Conservation (phyloP, 768 basidiomycete genomes). For the Cystobasidiopsis lactophilus region DNA sequence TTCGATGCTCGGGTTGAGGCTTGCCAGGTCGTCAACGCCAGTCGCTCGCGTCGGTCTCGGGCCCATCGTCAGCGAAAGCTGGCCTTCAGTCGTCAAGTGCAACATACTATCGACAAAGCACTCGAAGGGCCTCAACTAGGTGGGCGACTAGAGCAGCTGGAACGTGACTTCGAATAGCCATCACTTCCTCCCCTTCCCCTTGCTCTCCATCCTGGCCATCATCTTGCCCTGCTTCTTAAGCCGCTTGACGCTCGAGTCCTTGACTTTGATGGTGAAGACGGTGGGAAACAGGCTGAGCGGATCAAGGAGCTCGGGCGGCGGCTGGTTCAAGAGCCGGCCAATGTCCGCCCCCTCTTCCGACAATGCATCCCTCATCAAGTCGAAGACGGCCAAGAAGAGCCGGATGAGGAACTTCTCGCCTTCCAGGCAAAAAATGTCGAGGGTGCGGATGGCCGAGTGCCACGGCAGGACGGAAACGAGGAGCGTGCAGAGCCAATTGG, state of each 20-base stretch:
- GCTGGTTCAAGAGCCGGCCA: neutral
- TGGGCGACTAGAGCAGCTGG: neutral
- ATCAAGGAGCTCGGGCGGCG: constrained; percentile 2
- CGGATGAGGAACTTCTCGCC: constrained; percentile 4
- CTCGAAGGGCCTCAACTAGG: neutral
- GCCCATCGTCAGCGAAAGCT: too few species aligned
- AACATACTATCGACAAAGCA: neutral
- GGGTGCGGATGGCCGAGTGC: neutral
- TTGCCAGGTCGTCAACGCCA: too few species aligned
- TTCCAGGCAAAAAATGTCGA: constrained; percentile 1
- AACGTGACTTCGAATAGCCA: neutral
- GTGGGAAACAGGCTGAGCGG: neutral
- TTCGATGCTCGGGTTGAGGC: too few species aligned
- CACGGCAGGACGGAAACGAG: neutral
- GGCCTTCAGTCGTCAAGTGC: too few species aligned
- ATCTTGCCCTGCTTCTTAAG: neutral
- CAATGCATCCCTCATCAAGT: constrained; percentile 6
- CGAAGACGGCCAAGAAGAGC: constrained; percentile 5
- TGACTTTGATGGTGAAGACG: constrained; percentile 7
- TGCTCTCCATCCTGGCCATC: neutral
- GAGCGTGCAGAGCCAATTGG: neutral
- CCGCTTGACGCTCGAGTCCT: neutral
- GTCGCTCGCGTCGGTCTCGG: too few species aligned
- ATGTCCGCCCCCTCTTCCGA: neutral
- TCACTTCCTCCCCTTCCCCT: neutral